phyloP scores from a whole-genome alignment of 1,284 basidiomycete genomes.

The Rhodotorula glutinis region DNA sequence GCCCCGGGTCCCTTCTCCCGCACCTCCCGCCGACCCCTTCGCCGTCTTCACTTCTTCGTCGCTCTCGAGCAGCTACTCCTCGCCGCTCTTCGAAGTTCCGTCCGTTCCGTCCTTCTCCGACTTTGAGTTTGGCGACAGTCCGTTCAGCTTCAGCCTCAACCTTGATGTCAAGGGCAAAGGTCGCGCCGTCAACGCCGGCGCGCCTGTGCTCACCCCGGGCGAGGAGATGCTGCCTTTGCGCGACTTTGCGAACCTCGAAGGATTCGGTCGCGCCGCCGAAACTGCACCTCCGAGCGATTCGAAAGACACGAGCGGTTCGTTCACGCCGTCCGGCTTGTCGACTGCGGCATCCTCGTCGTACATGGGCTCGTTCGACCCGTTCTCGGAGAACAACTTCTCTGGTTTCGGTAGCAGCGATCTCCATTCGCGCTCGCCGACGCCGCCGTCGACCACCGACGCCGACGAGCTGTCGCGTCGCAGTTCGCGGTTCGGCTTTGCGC shows the following conservation, averaged over 20 bases:
- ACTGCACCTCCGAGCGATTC: background rate
- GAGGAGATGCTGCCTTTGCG: conserved; percentile 16
- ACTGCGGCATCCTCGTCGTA: conserved; percentile 24
- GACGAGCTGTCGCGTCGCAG: conserved; percentile 28
- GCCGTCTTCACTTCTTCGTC: conserved; percentile 1
- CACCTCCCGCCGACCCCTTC: conserved; percentile 10
- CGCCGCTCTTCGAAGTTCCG: conserved; percentile 7
- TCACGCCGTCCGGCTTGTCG: conserved; percentile 13
- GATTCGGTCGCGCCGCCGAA: conserved; percentile 8
- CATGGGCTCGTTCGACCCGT: conserved; percentile 38
- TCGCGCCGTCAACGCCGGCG: conserved; percentile 1
- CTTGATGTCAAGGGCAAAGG: conserved; percentile 39
- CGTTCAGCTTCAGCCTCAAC: conserved; percentile 38
- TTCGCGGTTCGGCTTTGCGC: conserved; percentile 36
- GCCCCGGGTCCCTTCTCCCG: conserved; percentile 1
- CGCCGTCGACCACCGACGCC: conserved; percentile 20
- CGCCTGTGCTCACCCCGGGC: background rate
- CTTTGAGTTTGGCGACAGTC: conserved; percentile 35
- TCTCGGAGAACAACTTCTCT: conserved; percentile 23
- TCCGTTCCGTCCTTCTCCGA: conserved; percentile 30
- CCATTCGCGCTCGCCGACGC: conserved; percentile 19
- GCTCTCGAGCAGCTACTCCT: background rate
- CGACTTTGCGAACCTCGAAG: conserved; percentile 29
- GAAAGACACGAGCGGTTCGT: background rate
- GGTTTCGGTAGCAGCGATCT: conserved; percentile 20